Evolutionary conservation across 306 rosid species (phyloP), one percentile per base, ranked within the genome.

Genomic region (Nissolia schottii): DNA sequence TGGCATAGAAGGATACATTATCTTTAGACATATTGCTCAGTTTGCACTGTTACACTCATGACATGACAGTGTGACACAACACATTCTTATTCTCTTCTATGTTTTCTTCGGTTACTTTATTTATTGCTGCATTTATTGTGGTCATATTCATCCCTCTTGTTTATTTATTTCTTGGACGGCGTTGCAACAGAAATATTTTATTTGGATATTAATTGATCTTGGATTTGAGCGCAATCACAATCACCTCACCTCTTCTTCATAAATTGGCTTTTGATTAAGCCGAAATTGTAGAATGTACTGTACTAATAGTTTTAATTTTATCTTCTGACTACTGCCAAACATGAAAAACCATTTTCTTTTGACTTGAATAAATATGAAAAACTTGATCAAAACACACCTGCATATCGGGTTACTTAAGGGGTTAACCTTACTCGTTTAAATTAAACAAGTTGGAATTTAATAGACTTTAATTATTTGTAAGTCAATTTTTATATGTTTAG

Each of bases 121-220:
- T 83, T 67, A 79, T 77, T 80, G 76, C 66, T 48, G 3, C 25
- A 58, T 73, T 75, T 25, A 78, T 68, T 79, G 60, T 24, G 35
- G 15, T 71, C 84, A 71, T 79, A 27, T 74, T 79, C 68, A 57
- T 50, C 77, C 58, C 37, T 51, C 35, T 57, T 16, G 2, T 60
- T 79, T 74, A 58, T 81, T 85, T 27, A 81, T 67, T 70, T 57
- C 55, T 37, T 51, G 7, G 40, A 66, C 84, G 83, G 94, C 80
- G 72, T 67, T 68, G 12, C 56, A 57, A 31, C 61, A n/a, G 14
- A 55, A 32, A 70, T 50, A 7, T 77, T 74, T 50, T 34, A 74
- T 63, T n/a, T 73, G 18, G 6, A 10, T 15, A 15, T 7, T 2
- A 62, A 51, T 28, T 64, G n/a, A 0, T 28, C 3, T 40, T 40